These are phyloP conservation scores for Xylaria venustula DNA, from an alignment of 495 filamentous ascomycete species.

Conservation along the genomic window DNA sequence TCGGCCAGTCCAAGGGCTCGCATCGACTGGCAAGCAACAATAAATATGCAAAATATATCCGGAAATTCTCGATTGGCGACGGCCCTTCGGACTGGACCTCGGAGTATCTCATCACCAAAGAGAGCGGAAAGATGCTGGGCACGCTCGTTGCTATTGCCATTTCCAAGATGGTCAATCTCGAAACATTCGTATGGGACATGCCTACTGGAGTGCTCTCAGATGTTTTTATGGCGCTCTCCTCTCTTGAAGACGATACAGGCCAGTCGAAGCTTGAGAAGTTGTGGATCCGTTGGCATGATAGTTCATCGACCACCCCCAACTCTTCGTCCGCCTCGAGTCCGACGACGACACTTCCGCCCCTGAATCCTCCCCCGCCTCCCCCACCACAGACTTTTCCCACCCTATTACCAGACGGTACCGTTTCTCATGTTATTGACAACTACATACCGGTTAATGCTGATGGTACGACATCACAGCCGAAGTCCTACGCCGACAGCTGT, in stretches of 20 bases:
- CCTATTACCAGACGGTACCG: neutral
- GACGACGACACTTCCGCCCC: slow-evolving; percentile 18
- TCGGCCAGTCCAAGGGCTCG: slow-evolving; percentile 22
- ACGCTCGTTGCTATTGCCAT: slow-evolving; percentile 86
- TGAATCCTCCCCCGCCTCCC: slow-evolving; percentile 12
- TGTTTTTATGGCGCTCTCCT: slow-evolving; percentile 81
- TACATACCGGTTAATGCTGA: slow-evolving; percentile 31
- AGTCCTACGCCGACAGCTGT: slow-evolving; percentile 39
- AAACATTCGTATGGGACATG: slow-evolving; percentile 96
- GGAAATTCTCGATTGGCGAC: slow-evolving; percentile 89
- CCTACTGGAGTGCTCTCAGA: slow-evolving; percentile 85
- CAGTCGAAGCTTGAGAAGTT: slow-evolving; percentile 72
- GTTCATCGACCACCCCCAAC: slow-evolving; percentile 38
- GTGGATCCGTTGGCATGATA: slow-evolving; percentile 92
- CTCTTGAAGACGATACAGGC: slow-evolving; percentile 61
- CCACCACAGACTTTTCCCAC: neutral
- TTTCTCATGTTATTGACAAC: slow-evolving; percentile 25
- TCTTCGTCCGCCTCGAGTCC: slow-evolving; percentile 26
- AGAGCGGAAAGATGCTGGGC: slow-evolving; percentile 90
- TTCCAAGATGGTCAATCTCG: slow-evolving; percentile 82
- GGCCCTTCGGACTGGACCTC: slow-evolving; percentile 79
- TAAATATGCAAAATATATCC: slow-evolving; percentile 82
- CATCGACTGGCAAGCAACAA: slow-evolving; percentile 49
- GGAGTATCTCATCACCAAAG: slow-evolving; percentile 85
- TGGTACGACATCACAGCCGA: slow-evolving; percentile 23